Conservation (phyloP, 805 yeast genomes). For the Spathaspora girioi region DNA sequence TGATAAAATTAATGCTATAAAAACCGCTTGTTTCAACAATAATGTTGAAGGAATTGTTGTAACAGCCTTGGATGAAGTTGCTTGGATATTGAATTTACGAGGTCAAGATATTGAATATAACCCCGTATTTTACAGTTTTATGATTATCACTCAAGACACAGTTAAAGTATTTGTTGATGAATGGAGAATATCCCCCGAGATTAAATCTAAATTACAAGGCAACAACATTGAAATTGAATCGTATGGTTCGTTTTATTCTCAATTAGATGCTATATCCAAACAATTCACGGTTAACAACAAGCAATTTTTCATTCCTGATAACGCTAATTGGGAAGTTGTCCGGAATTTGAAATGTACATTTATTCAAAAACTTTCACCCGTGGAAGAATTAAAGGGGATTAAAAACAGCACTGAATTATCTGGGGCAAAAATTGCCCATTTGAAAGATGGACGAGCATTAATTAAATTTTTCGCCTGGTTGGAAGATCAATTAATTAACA, state of each 20-base stretch:
- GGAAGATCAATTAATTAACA: slow-evolving; percentile 46
- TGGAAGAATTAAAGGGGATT: slow-evolving; percentile 49
- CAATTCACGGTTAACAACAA: slow-evolving; percentile 27
- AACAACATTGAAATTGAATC: slow-evolving; percentile 30
- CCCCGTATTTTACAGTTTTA: slow-evolving; percentile 48
- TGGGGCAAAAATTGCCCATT: slow-evolving; percentile 51
- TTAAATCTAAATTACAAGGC: slow-evolving; percentile 19
- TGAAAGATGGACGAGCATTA: slow-evolving; percentile 58
- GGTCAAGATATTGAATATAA: slow-evolving; percentile 55
- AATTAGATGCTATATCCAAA: slow-evolving; percentile 35
- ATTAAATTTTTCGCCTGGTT: slow-evolving; percentile 56
- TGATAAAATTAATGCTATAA: slow-evolving; percentile 53
- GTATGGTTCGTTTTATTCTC: slow-evolving; percentile 46
- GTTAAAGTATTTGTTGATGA: slow-evolving; percentile 42
- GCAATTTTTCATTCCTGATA: slow-evolving; percentile 27
- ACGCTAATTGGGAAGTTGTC: slow-evolving; percentile 39
- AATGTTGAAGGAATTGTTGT: slow-evolving; percentile 33
- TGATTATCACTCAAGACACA: slow-evolving; percentile 26
- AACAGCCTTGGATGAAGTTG: slow-evolving; percentile 75
- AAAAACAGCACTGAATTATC: slow-evolving; percentile 47
- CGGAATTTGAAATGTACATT: slow-evolving; percentile 29
- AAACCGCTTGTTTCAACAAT: slow-evolving; percentile 20
- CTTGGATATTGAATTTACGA: slow-evolving; percentile 68
- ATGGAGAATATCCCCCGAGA: slow-evolving; percentile 32
- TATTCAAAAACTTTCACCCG: slow-evolving; percentile 31